Evolutionary conservation across 2,329 filamentous ascomycete genomes (phyloP).

Genomic region (Cadophora malorum): DNA sequence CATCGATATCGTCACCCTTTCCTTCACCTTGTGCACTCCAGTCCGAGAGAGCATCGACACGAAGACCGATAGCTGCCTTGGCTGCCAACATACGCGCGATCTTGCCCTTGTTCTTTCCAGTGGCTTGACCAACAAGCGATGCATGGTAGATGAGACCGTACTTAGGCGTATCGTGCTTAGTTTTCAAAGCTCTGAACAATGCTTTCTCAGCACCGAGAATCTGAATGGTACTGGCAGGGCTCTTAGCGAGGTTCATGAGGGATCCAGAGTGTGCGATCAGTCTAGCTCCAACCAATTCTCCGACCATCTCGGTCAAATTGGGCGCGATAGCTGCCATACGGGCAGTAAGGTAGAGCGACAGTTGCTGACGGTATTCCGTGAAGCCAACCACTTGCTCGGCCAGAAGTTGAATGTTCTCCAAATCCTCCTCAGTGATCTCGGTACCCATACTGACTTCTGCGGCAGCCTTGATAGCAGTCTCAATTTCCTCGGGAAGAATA

Average conservation of each 20-base stretch:
- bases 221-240: conserved; percentile 93
- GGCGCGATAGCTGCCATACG: conserved; percentile 98
- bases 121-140: conserved; percentile 93
- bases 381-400: conserved; percentile 94
- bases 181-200: conserved; percentile 97
- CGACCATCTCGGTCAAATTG: conserved; percentile 91
- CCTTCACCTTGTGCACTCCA: conserved; percentile 74
- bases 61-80: conserved; percentile 90
- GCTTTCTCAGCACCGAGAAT: conserved; percentile 99
- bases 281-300: conserved; percentile 91
- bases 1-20: conserved; percentile 69
- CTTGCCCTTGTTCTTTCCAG: conserved; percentile 98
- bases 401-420: conserved; percentile 89
- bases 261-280: conserved; percentile 95
- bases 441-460: conserved; percentile 99
- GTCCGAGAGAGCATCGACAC: conserved; percentile 87
- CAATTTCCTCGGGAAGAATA: conserved; percentile 94
- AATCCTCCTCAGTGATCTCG: conserved; percentile 90
- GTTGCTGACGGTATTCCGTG: conserved; percentile 86
- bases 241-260: conserved; percentile 93
- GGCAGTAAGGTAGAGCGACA: conserved; percentile 86
- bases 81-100: conserved; percentile 95
- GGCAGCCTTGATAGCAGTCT: conserved; percentile 87
- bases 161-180: conserved; percentile 98
- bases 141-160: conserved; percentile 95